phyloP scores from a whole-genome alignment of 2,329 filamentous ascomycete genomes.

The Fusarium albosuccineum region DNA sequence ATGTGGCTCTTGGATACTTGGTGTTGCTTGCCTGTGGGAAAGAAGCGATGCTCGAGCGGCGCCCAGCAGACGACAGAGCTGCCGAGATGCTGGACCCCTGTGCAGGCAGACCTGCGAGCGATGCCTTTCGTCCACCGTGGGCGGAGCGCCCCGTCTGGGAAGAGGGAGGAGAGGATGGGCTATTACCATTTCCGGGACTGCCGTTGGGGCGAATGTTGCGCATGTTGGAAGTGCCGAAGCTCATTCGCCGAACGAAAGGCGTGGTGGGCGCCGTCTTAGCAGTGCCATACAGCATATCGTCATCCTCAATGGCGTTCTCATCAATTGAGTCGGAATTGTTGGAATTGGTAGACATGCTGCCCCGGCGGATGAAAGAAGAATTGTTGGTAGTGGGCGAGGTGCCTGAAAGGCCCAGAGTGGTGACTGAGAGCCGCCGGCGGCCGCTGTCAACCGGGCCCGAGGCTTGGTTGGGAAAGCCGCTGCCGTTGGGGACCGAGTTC shows the following conservation, averaged over 20 bases:
- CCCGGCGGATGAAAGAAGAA: conserved; percentile 68
- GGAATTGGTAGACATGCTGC: conserved; percentile 76
- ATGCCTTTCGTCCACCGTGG: conserved; percentile 50
- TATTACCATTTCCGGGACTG: conserved; percentile 76
- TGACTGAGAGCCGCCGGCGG: conserved; percentile 79
- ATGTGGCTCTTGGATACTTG: conserved; percentile 69
- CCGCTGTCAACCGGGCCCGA: conserved; percentile 65
- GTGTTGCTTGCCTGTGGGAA: conserved; percentile 70
- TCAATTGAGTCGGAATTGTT: conserved; percentile 73
- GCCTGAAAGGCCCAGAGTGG: conserved; percentile 80
- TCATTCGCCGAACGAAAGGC: conserved; percentile 87
- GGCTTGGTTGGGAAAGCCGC: conserved; percentile 57
- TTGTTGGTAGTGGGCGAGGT: conserved; percentile 68
- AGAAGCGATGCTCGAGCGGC: conserved; percentile 54
- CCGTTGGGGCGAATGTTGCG: conserved; percentile 66
- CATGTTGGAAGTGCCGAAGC: conserved; percentile 86
- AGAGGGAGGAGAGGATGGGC: conserved; percentile 56
- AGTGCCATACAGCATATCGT: conserved; percentile 64
- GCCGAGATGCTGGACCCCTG: conserved; percentile 51
- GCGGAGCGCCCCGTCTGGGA: conserved; percentile 50
- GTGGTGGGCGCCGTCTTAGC: conserved; percentile 73
- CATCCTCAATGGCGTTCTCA: conserved; percentile 80
- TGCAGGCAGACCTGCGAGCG: conserved; percentile 41
- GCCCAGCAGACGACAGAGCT: conserved; percentile 51
- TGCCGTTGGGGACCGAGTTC: conserved; percentile 61